Evolutionary conservation across 202 grass and related monocot genomes (phyloP), one percentile per base, ranked within the genome.

Genomic region (Schoenoplectus tabernaemontani): DNA sequence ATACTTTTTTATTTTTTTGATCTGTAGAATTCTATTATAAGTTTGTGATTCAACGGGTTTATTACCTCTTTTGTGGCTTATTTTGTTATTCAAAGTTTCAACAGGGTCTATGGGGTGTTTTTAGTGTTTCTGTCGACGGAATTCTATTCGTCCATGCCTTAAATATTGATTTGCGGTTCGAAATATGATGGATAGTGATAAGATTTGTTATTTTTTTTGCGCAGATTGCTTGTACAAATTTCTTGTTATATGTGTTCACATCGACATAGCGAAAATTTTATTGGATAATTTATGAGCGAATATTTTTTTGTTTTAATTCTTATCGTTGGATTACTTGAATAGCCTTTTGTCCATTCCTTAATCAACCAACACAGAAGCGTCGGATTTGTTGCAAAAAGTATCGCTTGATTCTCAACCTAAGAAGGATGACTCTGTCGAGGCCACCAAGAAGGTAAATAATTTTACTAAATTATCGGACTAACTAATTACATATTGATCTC

Each of bases 361-460:
- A 75, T 86, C 85, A 67, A 76, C 38, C 64, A 53, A 44, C 10
- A 20, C 88, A 93, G 89, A 93, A 82, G 81, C 89, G 37, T 82
- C 94, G 17, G 91, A 90, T 85, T 88, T 91, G 68, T 59, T 92
- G 82, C 89, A 97, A 85, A 93, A 93, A 61, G n/a, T 97, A 59
- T 77, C 89, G 24, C 77, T 93, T 56, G 94, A 97, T 64, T 69
- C 93, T 20, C 89, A 85, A 79, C 64, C 88, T 59, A 97, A 93
- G 86, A 82, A 69, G 43, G 64, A 83, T 8, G 89, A 87, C 30
- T 84, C 66, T 42, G 82, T 85, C 5, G 94, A 87, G 56, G 83
- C 71, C 4, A 59, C 79, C 24, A 79, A 84, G 72, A 89, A 93
- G 86, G 94, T 97, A 85, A 65, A 38, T 82, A 4, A 19, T 22